Evolutionary conservation across 768 basidiomycete genomes (phyloP).

Genomic region (Leucogyrophana mollusca): DNA sequence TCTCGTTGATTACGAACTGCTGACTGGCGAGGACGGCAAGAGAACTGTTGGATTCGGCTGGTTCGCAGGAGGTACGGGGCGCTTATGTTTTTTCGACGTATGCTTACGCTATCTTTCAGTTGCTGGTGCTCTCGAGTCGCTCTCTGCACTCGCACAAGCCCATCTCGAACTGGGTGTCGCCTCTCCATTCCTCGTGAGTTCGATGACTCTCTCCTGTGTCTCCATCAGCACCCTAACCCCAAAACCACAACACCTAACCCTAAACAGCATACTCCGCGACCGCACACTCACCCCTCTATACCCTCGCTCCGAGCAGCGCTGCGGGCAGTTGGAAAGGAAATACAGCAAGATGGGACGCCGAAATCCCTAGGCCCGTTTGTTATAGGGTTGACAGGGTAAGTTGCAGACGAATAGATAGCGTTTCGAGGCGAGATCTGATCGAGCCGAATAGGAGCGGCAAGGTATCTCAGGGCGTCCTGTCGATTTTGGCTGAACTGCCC

Average conservation of each 20-base stretch:
- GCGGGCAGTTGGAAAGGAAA: constrained; percentile 52
- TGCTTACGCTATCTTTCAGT: constrained; percentile 42
- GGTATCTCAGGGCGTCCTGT: constrained; percentile 75
- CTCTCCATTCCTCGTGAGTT: constrained; percentile 76
- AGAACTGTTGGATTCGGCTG: constrained; percentile 89
- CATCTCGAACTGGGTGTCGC: constrained; percentile 78
- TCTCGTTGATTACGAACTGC: constrained; percentile 84
- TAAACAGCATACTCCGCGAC: constrained; percentile 71
- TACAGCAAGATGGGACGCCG: constrained; percentile 58
- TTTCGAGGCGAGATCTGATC: background rate
- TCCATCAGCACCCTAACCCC: background rate
- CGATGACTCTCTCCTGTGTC: background rate
- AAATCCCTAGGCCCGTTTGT: constrained; percentile 72
- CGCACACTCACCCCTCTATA: constrained; percentile 68
- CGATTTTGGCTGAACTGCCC: constrained; percentile 71
- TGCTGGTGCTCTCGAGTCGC: constrained; percentile 81
- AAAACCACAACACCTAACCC: background rate
- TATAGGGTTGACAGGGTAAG: constrained; percentile 80
- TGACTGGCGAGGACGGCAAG: constrained; percentile 62
- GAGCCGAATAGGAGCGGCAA: constrained; percentile 62
- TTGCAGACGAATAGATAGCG: constrained; percentile 2
- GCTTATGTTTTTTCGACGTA: background rate
- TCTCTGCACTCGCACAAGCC: constrained; percentile 74
- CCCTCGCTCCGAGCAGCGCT: constrained; percentile 51
- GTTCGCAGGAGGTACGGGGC: constrained; percentile 78